Base-by-base conservation (phyloP, 2,329 filamentous ascomycete species). In the Botryotinia narcissicola region DNA sequence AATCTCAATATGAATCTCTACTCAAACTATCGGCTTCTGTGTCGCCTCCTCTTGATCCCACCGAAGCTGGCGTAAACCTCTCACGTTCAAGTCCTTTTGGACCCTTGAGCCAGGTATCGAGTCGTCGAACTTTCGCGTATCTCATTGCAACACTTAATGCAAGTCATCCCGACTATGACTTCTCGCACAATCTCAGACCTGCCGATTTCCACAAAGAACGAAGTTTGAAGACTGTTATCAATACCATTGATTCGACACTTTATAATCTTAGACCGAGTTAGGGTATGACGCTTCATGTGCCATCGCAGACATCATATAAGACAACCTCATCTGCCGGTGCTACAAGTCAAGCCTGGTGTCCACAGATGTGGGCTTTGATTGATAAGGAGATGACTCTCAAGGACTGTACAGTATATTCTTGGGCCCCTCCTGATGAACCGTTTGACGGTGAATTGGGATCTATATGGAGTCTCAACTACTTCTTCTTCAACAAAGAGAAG, bases 61-160 rank as follows among this genome's bases (percentile, higher is more conserved):
- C 93, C 81, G 90, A 91, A 29, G 86, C 83, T 79, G 75, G 85
- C 72, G 80, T 96, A 80, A 91, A 97, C 84, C 87, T 97, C 67
- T 94, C 92, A 14, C 91, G 94, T 74, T 93, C 94, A 10, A 97
- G 94, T 81, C 93, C 96, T 4, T 99, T 99, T 80, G 96, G 96
- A 29, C 92, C 93, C 25, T 87, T 99, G 74, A 95, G 93, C 75
- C 93, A 98, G 79, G 90, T 94, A 68, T 93, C 93, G 64, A 96
- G 94, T 80, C 92, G 96, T 54, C 91, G 95, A 77, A 97, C 93
- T 0, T 98, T 97, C 83, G 95, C 96, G 62, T 98, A 98, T 82
- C 85, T 99, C 70, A 98, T 99, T 78, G 96, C 96, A 54, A 98
- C 95, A 0, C 86, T 99, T 51, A 99, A 99, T 81, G 96, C 96